These are phyloP conservation scores for Camellia lanceoleosa DNA, from an alignment of 148 eudicot genomes.

Conservation along the genomic window DNA sequence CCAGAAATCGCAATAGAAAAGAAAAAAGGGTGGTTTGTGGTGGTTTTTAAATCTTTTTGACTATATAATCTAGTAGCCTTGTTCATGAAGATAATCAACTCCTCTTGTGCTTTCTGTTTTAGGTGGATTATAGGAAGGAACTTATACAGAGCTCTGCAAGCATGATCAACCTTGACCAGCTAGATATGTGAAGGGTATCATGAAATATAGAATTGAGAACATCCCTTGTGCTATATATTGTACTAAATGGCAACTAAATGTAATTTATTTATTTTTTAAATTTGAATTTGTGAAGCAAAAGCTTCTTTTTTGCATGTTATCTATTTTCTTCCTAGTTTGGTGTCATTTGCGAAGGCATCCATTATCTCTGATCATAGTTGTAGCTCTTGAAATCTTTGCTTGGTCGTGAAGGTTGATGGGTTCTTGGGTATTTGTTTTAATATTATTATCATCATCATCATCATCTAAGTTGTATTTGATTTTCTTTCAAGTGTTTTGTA, in stretches of 20 bases:
- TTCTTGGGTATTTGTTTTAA: too few relatives aligned
- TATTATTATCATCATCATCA: too few relatives aligned
- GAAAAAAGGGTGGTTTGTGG: too few relatives aligned
- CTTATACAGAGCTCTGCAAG: conserved; percentile 63
- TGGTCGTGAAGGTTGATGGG: neutral
- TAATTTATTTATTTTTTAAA: too few relatives aligned
- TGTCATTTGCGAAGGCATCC: neutral
- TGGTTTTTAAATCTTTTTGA: too few relatives aligned
- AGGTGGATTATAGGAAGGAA: conserved; percentile 86
- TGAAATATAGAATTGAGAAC: neutral
- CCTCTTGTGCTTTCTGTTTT: conserved; percentile 15
- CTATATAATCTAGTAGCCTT: too few relatives aligned
- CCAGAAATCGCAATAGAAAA: too few relatives aligned
- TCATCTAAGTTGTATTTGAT: too few relatives aligned
- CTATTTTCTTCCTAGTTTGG: neutral
- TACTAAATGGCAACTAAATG: neutral
- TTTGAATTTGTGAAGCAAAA: too few relatives aligned
- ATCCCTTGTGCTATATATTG: neutral
- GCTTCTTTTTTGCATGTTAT: neutral
- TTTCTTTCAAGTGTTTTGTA: too few relatives aligned
- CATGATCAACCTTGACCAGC: conserved; percentile 53
- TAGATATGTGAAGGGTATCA: conserved; percentile 54
- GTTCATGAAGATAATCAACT: too few relatives aligned
- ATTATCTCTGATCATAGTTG: too few relatives aligned
- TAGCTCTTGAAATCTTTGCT: neutral